These are phyloP conservation scores for Teunomyces funiuensis DNA, from an alignment of 805 yeast species.

Conservation along the genomic window DNA sequence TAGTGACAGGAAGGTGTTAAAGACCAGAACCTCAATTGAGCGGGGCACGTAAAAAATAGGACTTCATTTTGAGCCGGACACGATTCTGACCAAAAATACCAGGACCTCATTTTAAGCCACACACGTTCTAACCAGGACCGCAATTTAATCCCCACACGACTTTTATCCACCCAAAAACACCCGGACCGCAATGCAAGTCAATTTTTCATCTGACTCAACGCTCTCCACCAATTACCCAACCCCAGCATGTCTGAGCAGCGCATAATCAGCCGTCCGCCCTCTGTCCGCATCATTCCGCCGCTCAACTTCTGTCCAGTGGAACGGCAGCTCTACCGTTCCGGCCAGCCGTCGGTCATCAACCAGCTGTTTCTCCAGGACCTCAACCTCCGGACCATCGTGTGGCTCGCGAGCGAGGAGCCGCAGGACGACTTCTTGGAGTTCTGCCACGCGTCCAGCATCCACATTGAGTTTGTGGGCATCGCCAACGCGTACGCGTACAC, in stretches of 20 bases:
- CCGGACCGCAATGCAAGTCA: no score
- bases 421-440: constrained; percentile 82
- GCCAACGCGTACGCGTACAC: constrained; percentile 65
- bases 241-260: constrained; percentile 1
- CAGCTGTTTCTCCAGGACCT: constrained; percentile 80
- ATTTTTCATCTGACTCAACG: not conserved
- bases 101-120: no score
- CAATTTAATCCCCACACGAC: no score
- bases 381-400: constrained; percentile 74
- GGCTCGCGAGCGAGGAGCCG: constrained; percentile 97
- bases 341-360: constrained; percentile 93
- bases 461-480: constrained; percentile 79
- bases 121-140: no score
- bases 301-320: constrained; percentile 95
- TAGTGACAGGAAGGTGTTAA: no score
- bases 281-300: constrained; percentile 82
- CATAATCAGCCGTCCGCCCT: constrained; percentile 50
- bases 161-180: no score
- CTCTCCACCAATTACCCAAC: not conserved
- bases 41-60: no score
- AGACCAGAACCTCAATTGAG: no score
- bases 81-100: no score
- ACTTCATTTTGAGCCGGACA: no score
- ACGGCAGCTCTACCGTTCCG: constrained; percentile 78
- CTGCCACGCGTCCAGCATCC: constrained; percentile 69